Evolutionary conservation across 371 early-diverging fungal genomes (phyloP), one percentile per base, ranked within the genome.

Genomic region (Mucor velutinosus): DNA sequence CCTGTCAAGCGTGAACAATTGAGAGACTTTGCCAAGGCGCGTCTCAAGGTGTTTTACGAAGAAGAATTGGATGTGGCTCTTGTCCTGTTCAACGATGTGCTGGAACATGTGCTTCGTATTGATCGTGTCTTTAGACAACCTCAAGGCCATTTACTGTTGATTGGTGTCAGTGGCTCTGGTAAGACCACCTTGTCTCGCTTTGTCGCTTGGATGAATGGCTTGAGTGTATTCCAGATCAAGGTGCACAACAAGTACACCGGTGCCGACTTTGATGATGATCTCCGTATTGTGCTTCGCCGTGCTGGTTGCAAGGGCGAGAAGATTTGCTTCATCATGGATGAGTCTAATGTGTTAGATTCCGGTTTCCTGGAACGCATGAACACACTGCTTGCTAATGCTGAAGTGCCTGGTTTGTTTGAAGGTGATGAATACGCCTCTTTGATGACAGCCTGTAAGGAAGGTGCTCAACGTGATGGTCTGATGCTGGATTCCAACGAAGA

Each of bases 171-270:
- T 80, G 99, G 99, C 56, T 87, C 92, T 25, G 99, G 99, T 72
- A 97, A 94, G 87, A 98, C 98, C 0, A 98, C 99, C 0, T 76
- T 99, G 66, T 92, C 98, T 7, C 89, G 99, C 4, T 99, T 99
- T 74, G 99, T 97, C 39, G 97, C 98, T 4, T 99, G 99, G 99
- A 95, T 99, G 97, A 99, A 99, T 73, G 99, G 99, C 37, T 76
- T 98, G 30, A 87, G 90, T 64, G 94, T 98, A 23, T 94, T 96
- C 89, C 98, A 99, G 75, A 92, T 98, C 80, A 95, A 96, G 81
- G 97, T 92, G 23, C 97, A 99, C 81, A 94, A 94, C 84, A 93
- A 95, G 75, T 99, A 99, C 79, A 87, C 94, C 0, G 96, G 93
- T 11, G 93, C 90, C 17, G 99, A 99, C 76, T 99, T 99, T 78